phyloP scores from a whole-genome alignment of 2,329 filamentous ascomycete genomes.

The Elsinoe perseae region DNA sequence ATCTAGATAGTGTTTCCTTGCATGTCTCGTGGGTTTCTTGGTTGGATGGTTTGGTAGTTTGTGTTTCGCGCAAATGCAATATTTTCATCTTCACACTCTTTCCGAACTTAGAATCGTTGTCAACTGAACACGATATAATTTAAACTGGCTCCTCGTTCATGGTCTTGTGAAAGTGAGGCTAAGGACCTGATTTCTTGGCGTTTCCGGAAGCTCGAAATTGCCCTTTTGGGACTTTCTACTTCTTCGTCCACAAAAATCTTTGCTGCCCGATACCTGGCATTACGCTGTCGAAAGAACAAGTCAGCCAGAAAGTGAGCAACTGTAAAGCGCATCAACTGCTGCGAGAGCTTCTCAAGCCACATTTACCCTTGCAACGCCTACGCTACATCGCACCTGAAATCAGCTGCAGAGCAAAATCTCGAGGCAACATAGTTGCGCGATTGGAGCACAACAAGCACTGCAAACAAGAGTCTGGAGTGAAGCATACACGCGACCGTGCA shows the following conservation, averaged over 20 bases:
- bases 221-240: conserved; percentile 1
- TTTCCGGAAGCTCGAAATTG: background rate
- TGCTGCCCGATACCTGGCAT: too few species aligned
- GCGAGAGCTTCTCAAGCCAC: too few species aligned
- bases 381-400: too few species aligned
- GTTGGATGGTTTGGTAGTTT: background rate
- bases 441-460: too few species aligned
- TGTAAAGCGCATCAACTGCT: too few species aligned
- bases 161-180: background rate
- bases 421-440: background rate
- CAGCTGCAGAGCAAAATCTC: background rate
- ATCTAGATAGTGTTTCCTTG: background rate
- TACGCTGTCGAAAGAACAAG: too few species aligned
- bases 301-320: too few species aligned
- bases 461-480: too few species aligned
- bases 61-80: background rate
- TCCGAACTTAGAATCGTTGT: background rate
- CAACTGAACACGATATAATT: background rate
- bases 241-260: background rate
- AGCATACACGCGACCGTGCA: too few species aligned
- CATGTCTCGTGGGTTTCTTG: background rate
- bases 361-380: too few species aligned
- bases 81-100: background rate
- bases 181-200: background rate
- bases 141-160: background rate